Evolutionary conservation across 2,329 filamentous ascomycete genomes (phyloP).

Genomic region (Trichoderma sp.): DNA sequence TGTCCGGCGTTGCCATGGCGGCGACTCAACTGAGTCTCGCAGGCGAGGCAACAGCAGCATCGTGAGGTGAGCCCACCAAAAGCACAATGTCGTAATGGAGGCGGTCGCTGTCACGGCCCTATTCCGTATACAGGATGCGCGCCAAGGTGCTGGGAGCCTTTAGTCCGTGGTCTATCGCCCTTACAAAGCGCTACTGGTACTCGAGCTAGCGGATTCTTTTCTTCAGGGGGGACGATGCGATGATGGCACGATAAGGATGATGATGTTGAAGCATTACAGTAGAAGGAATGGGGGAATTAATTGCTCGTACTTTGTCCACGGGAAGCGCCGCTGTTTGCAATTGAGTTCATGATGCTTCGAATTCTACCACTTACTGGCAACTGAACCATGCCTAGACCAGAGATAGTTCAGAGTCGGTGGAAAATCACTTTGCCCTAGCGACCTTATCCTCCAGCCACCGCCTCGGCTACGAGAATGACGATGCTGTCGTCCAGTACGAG

Average conservation of each 20-base stretch:
- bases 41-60: not conserved
- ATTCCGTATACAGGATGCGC: conserved; percentile 1
- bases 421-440: not conserved
- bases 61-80: conserved; percentile 11
- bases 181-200: not conserved
- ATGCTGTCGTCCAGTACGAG: not conserved
- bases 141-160: conserved; percentile 14
- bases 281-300: not conserved
- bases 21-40: not conserved
- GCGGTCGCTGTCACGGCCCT: conserved; percentile 5
- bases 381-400: not conserved
- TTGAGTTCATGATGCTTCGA: not conserved
- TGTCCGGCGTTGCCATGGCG: conserved; percentile 14
- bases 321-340: not conserved
- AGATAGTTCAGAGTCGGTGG: not conserved
- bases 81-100: conserved; percentile 17
- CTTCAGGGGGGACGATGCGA: not conserved
- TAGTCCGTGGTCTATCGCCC: conserved; percentile 1
- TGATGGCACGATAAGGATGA: conserved; percentile 14
- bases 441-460: not conserved
- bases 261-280: not conserved
- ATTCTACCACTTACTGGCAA: not conserved
- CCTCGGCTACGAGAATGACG: conserved; percentile 4
- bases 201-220: not conserved
- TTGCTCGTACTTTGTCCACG: not conserved